Evolutionary conservation across 768 basidiomycete genomes (phyloP).

Genomic region (Suillus plorans): DNA sequence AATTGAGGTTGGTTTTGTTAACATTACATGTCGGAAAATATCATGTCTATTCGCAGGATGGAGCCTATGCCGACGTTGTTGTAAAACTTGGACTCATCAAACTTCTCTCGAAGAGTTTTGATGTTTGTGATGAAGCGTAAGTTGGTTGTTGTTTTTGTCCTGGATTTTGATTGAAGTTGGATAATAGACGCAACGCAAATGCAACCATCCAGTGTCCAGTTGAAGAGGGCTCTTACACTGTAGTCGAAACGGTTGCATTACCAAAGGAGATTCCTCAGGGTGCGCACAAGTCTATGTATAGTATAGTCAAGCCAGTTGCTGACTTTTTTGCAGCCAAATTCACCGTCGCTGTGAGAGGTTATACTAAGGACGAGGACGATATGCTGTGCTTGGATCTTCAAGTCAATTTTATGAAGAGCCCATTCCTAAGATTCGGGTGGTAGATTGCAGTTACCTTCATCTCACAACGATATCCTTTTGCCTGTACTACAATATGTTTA

Average conservation of each 20-base stretch:
- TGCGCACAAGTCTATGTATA: conserved; percentile 24
- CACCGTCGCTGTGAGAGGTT: conserved; percentile 63
- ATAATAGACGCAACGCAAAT: conserved; percentile 67
- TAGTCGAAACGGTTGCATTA: conserved; percentile 80
- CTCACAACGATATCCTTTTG: neutral
- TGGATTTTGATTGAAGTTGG: conserved; percentile 6
- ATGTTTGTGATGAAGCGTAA: conserved; percentile 93
- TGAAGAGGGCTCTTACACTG: conserved; percentile 62
- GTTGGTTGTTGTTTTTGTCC: conserved; percentile 31
- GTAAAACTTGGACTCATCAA: conserved; percentile 96
- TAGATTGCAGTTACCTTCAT: conserved; percentile 9
- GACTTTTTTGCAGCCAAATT: conserved; percentile 71
- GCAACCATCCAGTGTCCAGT: conserved; percentile 85
- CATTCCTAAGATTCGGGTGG: conserved; percentile 29
- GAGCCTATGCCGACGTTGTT: conserved; percentile 83
- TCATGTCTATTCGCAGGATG: conserved; percentile 57
- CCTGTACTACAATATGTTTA: neutral
- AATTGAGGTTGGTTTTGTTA: conserved; percentile 57
- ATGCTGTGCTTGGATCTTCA: conserved; percentile 79
- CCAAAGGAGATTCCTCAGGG: conserved; percentile 91
- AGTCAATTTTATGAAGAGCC: conserved; percentile 67
- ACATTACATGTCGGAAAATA: conserved; percentile 1
- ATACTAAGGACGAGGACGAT: conserved; percentile 68
- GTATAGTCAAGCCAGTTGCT: conserved; percentile 1
- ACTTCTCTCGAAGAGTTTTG: conserved; percentile 79